Conservation (phyloP, 164 flowering plant species). For the Dillenia suffruticosa region DNA sequence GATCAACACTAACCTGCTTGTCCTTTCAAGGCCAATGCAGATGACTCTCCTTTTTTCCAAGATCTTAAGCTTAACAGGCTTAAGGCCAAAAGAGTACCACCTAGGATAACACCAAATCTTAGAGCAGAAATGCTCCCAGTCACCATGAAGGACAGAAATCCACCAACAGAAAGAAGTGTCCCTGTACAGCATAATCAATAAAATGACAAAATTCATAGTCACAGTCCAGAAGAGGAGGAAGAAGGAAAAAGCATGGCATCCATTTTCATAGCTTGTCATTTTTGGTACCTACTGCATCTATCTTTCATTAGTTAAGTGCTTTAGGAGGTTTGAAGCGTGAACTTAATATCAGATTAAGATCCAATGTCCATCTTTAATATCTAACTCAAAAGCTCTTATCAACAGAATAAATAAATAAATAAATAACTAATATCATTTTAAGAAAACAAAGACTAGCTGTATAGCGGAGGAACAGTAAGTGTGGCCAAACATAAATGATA, state of each 20-base stretch:
- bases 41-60: conserved; percentile 51
- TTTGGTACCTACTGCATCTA: neutral
- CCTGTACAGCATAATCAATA: conserved; percentile 47
- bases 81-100: conserved; percentile 75
- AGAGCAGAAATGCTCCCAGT: conserved; percentile 78
- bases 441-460: too few species aligned
- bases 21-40: conserved; percentile 55
- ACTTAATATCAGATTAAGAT: too few species aligned
- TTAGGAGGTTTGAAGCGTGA: too few species aligned
- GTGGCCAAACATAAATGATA: too few species aligned
- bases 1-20: conserved; percentile 58
- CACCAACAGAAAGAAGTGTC: conserved; percentile 58
- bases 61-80: conserved; percentile 65
- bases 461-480: too few species aligned
- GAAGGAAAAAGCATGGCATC: neutral
- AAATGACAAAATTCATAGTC: neutral
- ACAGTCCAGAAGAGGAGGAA: neutral
- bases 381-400: too few species aligned
- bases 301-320: too few species aligned
- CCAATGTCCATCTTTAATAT: too few species aligned
- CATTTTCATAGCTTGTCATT: neutral
- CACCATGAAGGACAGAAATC: conserved; percentile 86
- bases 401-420: too few species aligned
- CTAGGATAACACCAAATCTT: conserved; percentile 91
- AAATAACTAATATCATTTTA: too few species aligned